Conservation (phyloP, 2,329 filamentous ascomycete species). For the Penicillium freii region DNA sequence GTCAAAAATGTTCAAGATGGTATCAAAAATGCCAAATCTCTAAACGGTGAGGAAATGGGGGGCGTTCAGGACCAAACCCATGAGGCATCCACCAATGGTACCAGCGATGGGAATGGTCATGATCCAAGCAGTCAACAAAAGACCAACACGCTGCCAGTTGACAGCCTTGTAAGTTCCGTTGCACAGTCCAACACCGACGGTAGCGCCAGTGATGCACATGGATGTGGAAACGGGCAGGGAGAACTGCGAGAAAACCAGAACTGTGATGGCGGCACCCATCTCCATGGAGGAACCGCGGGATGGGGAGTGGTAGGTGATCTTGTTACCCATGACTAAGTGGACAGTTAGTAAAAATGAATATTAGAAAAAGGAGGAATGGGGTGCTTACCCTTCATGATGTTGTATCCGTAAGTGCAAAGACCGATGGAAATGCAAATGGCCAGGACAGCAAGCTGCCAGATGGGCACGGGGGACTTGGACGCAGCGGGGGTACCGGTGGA, state of each 20-base stretch:
- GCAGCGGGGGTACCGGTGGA: constrained; percentile 59
- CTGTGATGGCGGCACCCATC: constrained; percentile 73
- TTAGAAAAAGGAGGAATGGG: background rate
- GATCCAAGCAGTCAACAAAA: constrained; percentile 67
- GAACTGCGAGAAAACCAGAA: constrained; percentile 73
- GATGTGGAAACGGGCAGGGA: constrained; percentile 73
- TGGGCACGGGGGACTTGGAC: constrained; percentile 64
- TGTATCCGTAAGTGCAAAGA: constrained; percentile 73
- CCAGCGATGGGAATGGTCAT: constrained; percentile 63
- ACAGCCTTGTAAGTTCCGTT: constrained; percentile 70
- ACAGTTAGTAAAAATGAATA: constrained; percentile 14
- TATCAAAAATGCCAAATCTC: background rate
- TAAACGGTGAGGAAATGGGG: constrained; percentile 50
- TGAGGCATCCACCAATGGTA: constrained; percentile 53
- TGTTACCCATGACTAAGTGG: constrained; percentile 72
- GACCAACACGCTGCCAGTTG: constrained; percentile 71
- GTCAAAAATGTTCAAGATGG: background rate
- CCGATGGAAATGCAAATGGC: constrained; percentile 63
- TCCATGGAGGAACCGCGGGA: constrained; percentile 68
- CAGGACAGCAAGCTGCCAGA: constrained; percentile 75
- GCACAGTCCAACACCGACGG: constrained; percentile 74
- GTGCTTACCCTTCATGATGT: constrained; percentile 74
- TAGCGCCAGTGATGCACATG: constrained; percentile 78
- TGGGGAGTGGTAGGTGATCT: constrained; percentile 69
- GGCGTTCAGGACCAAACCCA: constrained; percentile 57